A percentile compares a stretch with the other conserved stretches of the same genome.
Evolutionary conservation across 192 early-diverging fungal genomes (phyloP).

Genomic region (Entophlyctis luteolus): DNA sequence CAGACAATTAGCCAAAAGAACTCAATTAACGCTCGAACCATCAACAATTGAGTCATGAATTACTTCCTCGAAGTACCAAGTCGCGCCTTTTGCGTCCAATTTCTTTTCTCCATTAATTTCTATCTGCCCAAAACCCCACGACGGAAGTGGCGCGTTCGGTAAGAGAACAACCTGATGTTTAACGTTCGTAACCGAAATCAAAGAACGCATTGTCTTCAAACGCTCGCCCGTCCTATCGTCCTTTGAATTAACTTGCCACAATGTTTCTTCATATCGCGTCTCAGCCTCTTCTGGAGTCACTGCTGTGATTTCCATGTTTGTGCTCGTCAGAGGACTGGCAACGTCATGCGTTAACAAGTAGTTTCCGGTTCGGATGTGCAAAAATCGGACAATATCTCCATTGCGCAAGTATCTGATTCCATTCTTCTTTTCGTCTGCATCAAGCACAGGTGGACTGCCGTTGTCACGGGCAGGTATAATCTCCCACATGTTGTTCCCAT

Average conservation of each 20-base stretch:
- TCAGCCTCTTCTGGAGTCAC: slow-evolving; percentile 38
- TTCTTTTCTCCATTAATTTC: slow-evolving; percentile 95
- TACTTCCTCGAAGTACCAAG: slow-evolving; percentile 80
- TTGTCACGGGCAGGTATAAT: slow-evolving; percentile 50
- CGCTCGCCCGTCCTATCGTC: slow-evolving; percentile 36
- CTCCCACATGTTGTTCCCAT: slow-evolving; percentile 84
- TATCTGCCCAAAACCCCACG: slow-evolving; percentile 83
- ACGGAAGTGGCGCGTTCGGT: slow-evolving; percentile 70
- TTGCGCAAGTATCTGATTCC: slow-evolving; percentile 51
- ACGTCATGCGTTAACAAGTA: slow-evolving; percentile 76
- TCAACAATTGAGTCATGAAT: slow-evolving; percentile 51
- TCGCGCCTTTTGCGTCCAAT: slow-evolving; percentile 61
- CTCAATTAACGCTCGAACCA: slow-evolving; percentile 40
- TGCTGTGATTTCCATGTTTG: slow-evolving; percentile 81
- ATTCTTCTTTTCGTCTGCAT: slow-evolving; percentile 30
- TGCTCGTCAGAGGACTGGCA: slow-evolving; percentile 67
- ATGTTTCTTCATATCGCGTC: slow-evolving; percentile 49
- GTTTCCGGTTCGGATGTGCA: slow-evolving; percentile 51
- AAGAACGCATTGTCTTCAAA: slow-evolving; percentile 29
- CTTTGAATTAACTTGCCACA: slow-evolving; percentile 45
- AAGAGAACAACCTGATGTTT: slow-evolving; percentile 75
- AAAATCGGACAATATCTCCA: slow-evolving; percentile 60
- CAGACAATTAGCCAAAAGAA: not conserved
- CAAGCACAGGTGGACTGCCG: slow-evolving; percentile 4
- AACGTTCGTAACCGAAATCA: slow-evolving; percentile 72